Percentiles rank a stretch among this genome's conserved stretches.
These are phyloP conservation scores for Chrysoporthe puriensis DNA, from an alignment of 2,329 filamentous ascomycete genomes.

Conservation along the genomic window DNA sequence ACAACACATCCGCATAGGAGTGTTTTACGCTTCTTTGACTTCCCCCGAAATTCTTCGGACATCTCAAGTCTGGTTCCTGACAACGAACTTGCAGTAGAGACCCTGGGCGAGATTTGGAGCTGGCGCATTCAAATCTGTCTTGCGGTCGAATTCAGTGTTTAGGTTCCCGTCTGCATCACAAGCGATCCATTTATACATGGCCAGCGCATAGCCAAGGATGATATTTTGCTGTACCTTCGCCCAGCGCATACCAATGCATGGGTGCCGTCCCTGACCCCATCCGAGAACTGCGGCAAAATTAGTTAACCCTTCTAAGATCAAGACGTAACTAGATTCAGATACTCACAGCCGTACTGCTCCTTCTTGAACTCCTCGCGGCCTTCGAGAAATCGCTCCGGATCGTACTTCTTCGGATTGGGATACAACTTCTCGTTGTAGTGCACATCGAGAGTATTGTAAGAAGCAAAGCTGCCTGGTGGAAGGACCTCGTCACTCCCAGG, in stretches of 20 bases:
- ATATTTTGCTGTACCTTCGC: slow-evolving; percentile 31
- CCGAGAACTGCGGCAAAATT: slow-evolving; percentile 22
- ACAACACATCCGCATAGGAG: not conserved
- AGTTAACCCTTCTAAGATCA: slow-evolving; percentile 11
- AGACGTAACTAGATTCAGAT: not conserved
- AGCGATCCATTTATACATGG: slow-evolving; percentile 24
- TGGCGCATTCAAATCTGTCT: not conserved
- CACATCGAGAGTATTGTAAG: slow-evolving; percentile 33
- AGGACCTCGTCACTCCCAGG: slow-evolving; percentile 31
- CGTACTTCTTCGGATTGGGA: slow-evolving; percentile 29
- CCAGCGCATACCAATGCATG: slow-evolving; percentile 29
- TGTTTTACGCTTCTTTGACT: too few species aligned
- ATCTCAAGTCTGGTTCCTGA: not conserved
- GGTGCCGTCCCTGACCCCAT: slow-evolving; percentile 30
- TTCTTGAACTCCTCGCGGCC: slow-evolving; percentile 17
- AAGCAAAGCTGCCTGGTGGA: slow-evolving; percentile 30
- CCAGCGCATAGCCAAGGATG: slow-evolving; percentile 25
- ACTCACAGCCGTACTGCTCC: slow-evolving; percentile 23
- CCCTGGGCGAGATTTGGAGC: not conserved
- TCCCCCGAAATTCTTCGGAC: not conserved
- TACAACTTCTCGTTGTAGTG: slow-evolving; percentile 33
- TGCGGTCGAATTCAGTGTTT: not conserved
- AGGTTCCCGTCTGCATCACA: slow-evolving; percentile 22
- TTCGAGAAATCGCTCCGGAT: slow-evolving; percentile 30
- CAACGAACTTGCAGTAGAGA: not conserved